Evolutionary conservation across 495 filamentous ascomycete species (phyloP).

Genomic region (Pyronema omphalodes): DNA sequence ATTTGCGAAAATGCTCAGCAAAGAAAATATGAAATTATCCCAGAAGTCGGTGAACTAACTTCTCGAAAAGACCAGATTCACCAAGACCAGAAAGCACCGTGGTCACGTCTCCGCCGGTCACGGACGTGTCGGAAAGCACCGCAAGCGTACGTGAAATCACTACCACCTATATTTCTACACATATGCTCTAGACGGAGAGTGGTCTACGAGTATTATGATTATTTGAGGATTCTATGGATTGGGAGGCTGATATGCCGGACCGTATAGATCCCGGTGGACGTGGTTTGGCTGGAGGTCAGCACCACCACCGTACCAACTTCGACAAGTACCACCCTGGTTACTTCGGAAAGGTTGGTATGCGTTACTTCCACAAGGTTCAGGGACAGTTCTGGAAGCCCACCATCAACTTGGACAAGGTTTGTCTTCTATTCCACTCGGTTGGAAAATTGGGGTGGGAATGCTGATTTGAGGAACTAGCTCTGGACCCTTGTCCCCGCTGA

Average conservation of each 20-base stretch:
- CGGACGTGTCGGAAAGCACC: constrained; percentile 83
- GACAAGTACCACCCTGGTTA: constrained; percentile 93
- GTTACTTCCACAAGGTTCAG: constrained; percentile 78
- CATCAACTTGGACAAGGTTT: constrained; percentile 81
- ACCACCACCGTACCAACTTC: constrained; percentile 87
- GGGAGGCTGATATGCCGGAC: constrained; percentile 3
- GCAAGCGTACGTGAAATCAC: constrained; percentile 41
- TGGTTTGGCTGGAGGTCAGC: constrained; percentile 77
- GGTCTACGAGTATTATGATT: background rate
- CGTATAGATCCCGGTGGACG: constrained; percentile 24
- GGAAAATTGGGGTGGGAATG: background rate
- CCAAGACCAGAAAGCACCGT: constrained; percentile 35
- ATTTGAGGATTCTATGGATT: background rate
- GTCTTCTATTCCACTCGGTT: constrained; percentile 9
- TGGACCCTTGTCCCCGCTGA: constrained; percentile 58
- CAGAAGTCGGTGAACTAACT: background rate
- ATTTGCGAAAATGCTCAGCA: background rate
- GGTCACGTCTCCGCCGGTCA: constrained; percentile 89
- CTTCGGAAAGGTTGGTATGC: constrained; percentile 97
- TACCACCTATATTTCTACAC: background rate
- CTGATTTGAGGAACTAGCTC: constrained; percentile 30
- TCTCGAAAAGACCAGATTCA: constrained; percentile 21
- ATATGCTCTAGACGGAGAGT: background rate
- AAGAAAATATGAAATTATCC: constrained; percentile 6
- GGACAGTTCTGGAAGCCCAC: constrained; percentile 87